Base-by-base conservation (phyloP, 768 basidiomycete genomes). In the Kwoniella bestiolae region DNA sequence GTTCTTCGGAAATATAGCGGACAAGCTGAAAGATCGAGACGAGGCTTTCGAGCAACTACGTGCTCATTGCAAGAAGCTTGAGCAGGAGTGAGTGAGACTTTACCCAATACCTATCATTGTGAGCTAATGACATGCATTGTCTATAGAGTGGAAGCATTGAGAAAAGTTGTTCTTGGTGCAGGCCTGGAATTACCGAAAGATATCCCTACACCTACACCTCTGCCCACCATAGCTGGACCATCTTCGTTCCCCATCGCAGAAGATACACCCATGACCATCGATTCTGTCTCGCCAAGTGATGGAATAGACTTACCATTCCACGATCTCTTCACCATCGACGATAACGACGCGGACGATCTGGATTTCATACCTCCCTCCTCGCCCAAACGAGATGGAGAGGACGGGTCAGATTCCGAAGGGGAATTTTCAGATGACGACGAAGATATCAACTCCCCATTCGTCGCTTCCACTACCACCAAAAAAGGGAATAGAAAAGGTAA, bases 21-120 rank as follows among this genome's bases (percentile, higher is more conserved):
- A 51, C 7, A 51, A 51, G 29, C 50, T 70, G 14, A 47, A 57
- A 38, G 50, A 59, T 23, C 46, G 61, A 8, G 69, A 70, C 28
- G 45, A 50, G 1, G 60, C 61, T 18, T 64, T 60, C 25, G 32
- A 46, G 2, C 41, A 52, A 26, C 45, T 70, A 8, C 57, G 64
- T 31, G 51, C 62, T 1, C 65, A 63, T 26, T 70, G 66, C 41
- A 50, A 57, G 11, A 32, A 38, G 7, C 47, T 70, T 0, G 69
- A 70, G 62, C 38, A 57, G 26, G 61, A 65, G 69, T 70, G 47
- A 57, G 69, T 67, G 23, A 18, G n/a, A n/a, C n/a, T n/a, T n/a
- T n/a, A n/a, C n/a, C n/a, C 14, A 6, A 34, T 25, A 8, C 25
- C 26, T 23, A 28, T 1, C 49, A 23, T 16, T 46, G 32, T 31